Conservation (phyloP, 345 rosid genomes). For the Salix dunnii region DNA sequence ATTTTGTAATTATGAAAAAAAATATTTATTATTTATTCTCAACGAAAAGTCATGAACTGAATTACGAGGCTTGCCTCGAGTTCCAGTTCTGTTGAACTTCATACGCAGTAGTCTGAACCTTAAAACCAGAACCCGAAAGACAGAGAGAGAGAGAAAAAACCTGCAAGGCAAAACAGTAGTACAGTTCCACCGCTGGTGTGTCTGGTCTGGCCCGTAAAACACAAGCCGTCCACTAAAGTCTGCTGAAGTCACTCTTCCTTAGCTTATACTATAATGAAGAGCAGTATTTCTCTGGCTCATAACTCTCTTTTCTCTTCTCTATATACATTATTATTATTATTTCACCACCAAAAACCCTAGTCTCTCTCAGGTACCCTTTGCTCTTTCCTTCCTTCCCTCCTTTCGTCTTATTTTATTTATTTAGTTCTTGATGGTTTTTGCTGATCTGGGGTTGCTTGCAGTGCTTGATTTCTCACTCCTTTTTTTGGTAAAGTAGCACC, state of each 20-base stretch:
- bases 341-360: conserved; percentile 2
- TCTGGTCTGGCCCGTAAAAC: neutral
- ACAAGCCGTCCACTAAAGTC: neutral
- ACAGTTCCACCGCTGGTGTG: neutral
- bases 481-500: neutral
- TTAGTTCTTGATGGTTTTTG: neutral
- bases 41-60: neutral
- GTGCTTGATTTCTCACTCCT: neutral
- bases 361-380: neutral
- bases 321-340: neutral
- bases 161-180: neutral
- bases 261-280: neutral
- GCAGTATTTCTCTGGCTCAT: neutral
- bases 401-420: neutral
- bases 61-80: neutral
- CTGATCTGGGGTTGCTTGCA: neutral
- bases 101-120: conserved; percentile 14
- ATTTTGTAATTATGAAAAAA: neutral
- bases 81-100: neutral
- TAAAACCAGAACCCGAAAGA: neutral
- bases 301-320: neutral
- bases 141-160: neutral
- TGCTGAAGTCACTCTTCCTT: neutral
- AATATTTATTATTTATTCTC: neutral
- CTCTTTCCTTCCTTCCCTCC: neutral